phyloP scores from a whole-genome alignment of 768 basidiomycete genomes.

The Cubamyces lactineus region DNA sequence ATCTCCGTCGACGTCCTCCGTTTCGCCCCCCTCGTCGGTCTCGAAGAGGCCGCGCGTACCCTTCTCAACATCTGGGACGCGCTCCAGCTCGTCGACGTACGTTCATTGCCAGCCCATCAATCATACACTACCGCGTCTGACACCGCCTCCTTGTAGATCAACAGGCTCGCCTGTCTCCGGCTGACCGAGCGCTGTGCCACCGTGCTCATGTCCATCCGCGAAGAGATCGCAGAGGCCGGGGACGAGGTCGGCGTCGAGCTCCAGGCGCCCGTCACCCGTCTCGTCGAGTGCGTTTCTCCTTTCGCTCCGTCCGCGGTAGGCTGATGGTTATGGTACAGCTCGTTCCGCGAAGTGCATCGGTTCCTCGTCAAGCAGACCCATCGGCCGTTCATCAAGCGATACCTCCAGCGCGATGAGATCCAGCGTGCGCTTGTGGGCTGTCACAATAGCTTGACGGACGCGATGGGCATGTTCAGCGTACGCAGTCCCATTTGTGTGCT shows the following conservation, averaged over 20 bases:
- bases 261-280: slow-evolving; percentile 48
- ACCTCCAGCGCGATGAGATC: slow-evolving; percentile 75
- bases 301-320: background rate
- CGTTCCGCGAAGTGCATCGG: slow-evolving; percentile 47
- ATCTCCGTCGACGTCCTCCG: slow-evolving; percentile 46
- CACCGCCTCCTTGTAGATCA: slow-evolving; percentile 52
- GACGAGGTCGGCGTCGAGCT: slow-evolving; percentile 53
- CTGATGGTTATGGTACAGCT: slow-evolving; percentile 30
- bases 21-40: slow-evolving; percentile 58
- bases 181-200: slow-evolving; percentile 75
- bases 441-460: slow-evolving; percentile 56
- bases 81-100: slow-evolving; percentile 61
- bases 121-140: background rate
- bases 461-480: slow-evolving; percentile 58
- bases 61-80: slow-evolving; percentile 69
- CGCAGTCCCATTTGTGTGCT: slow-evolving; percentile 8
- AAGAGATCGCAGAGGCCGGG: slow-evolving; percentile 63
- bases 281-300: slow-evolving; percentile 49
- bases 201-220: slow-evolving; percentile 62
- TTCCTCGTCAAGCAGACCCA: slow-evolving; percentile 63
- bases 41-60: slow-evolving; percentile 53
- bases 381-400: slow-evolving; percentile 77
- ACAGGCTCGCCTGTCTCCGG: slow-evolving; percentile 67
- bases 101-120: slow-evolving; percentile 28
- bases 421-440: slow-evolving; percentile 53